Evolutionary conservation across 2,329 filamentous ascomycete genomes (phyloP).

Genomic region (Trichothecium sympodiale): DNA sequence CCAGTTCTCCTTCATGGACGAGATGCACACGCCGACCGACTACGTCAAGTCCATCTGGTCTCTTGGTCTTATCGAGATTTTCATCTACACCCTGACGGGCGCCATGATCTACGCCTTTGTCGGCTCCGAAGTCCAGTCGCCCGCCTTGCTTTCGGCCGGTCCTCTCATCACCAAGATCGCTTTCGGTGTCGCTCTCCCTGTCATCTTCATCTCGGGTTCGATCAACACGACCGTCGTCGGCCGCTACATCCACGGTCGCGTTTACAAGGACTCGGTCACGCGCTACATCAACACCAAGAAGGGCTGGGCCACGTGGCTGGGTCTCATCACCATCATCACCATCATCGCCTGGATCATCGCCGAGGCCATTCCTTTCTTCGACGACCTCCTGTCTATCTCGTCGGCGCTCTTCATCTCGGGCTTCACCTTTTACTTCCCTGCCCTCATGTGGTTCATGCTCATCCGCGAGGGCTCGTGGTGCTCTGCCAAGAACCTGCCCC

Average conservation of each 20-base stretch:
- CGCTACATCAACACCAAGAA: slow-evolving; percentile 36
- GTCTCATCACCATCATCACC: slow-evolving; percentile 46
- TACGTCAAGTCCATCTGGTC: slow-evolving; percentile 46
- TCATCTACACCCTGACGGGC: slow-evolving; percentile 56
- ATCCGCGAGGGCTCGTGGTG: slow-evolving; percentile 18
- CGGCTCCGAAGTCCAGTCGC: slow-evolving; percentile 50
- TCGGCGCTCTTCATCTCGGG: slow-evolving; percentile 39
- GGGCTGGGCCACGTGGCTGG: slow-evolving; percentile 45
- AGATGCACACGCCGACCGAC: slow-evolving; percentile 37
- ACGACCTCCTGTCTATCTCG: slow-evolving; percentile 47
- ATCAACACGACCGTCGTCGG: slow-evolving; percentile 46
- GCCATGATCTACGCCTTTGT: slow-evolving; percentile 60
- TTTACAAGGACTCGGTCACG: slow-evolving; percentile 30
- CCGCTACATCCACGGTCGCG: slow-evolving; percentile 33
- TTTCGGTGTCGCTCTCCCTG: slow-evolving; percentile 59
- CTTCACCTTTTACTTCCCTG: slow-evolving; percentile 30
- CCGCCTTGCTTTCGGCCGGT: slow-evolving; percentile 56
- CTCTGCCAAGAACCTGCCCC: slow-evolving; percentile 16
- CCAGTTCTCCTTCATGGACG: slow-evolving; percentile 42
- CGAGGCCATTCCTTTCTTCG: slow-evolving; percentile 63
- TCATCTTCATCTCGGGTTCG: slow-evolving; percentile 64
- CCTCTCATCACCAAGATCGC: slow-evolving; percentile 50
- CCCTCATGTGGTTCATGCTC: slow-evolving; percentile 32
- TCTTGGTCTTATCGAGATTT: slow-evolving; percentile 50
- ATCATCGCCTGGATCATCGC: slow-evolving; percentile 59